Base-by-base conservation (phyloP, 78 protist genomes). In the Planoprotostelium fungivorum region DNA sequence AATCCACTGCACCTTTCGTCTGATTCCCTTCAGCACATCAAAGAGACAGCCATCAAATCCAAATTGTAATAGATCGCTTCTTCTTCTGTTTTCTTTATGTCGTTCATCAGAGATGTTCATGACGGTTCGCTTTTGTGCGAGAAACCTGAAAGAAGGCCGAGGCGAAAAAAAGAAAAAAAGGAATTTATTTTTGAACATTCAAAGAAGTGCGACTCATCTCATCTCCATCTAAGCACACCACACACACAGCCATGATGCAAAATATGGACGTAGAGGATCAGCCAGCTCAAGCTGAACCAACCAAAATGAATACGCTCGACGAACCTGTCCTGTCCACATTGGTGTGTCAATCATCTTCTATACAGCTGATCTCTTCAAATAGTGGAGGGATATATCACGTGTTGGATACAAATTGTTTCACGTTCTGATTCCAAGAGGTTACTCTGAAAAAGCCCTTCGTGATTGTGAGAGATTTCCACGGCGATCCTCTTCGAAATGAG, bases 291-390 rank as follows among this genome's bases (percentile, higher is more conserved):
- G 31, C 87, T 34, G n/a, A n/a, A n/a, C 73, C 73, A 16, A 51
- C 73, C 31, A 51, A 51, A 51, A 25, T 38, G 51, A 91, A 35
- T 90, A 96, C 97, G 35, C 88, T 96, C 35, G 97, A 96, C 84
- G 97, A 96, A 86, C 96, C 97, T 84, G 96, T 96, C n/a, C 35
- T 38, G 34, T 35, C 38, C 10, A 96, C 97, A 1, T 84, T 96
- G 85, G 96, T 91, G 89, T 34, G 92, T 37, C 35, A 29, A 37
- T 38, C 9, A 1, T n/a, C 34, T 0, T 0, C n/a, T 29, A 1
- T 1, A 29, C 31, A 35, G 1, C 0, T 16, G 38, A 0, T 37
- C n/a, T 29, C 35, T 73, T n/a, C 51, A 38, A 10, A 38, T 83
- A 94, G 96, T 86, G 86, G 31, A 90, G 97, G 5, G 97, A 95